Conservation (phyloP, 2,329 filamentous ascomycete species). For the Hypoxylon sp. region DNA sequence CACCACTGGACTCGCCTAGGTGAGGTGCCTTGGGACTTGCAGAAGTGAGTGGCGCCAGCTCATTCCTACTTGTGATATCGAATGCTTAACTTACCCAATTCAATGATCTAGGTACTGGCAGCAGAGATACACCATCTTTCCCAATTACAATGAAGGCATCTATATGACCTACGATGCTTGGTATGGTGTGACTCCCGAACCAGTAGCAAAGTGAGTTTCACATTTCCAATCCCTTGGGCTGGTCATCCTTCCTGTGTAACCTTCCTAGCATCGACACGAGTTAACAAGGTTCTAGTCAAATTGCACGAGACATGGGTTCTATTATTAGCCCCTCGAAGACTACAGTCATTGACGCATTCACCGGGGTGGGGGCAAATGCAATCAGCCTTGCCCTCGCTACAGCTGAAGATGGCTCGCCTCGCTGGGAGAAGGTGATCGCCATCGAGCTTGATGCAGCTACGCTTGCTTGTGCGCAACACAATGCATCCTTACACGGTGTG, state of each 20-base stretch:
- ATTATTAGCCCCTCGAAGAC: conserved; percentile 60
- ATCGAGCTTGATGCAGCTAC: conserved; percentile 87
- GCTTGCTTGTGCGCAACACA: conserved; percentile 91
- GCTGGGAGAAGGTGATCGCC: conserved; percentile 87
- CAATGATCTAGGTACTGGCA: conserved; percentile 82
- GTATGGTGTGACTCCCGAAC: conserved; percentile 97
- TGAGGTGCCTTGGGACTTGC: conserved; percentile 85
- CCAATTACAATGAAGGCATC: conserved; percentile 87
- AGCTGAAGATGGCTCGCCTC: conserved; percentile 61
- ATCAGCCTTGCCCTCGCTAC: conserved; percentile 86
- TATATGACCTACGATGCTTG: conserved; percentile 94
- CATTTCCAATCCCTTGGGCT: conserved; percentile 5
- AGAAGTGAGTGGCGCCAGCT: conserved; percentile 75
- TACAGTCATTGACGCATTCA: conserved; percentile 89
- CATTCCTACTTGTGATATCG: conserved; percentile 2
- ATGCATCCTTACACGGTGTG: conserved; percentile 88
- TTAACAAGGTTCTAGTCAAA: conserved; percentile 68
- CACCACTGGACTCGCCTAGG: conserved; percentile 80
- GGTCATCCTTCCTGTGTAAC: conserved; percentile 10
- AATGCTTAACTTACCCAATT: conserved; percentile 14
- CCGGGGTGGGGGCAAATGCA: conserved; percentile 91
- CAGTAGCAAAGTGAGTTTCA: conserved; percentile 80
- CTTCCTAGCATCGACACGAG: conserved; percentile 10
- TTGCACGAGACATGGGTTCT: conserved; percentile 78
- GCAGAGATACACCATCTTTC: conserved; percentile 90